Base-by-base conservation (phyloP, 139 green algal species). In the Chlamydomonas urium region DNA sequence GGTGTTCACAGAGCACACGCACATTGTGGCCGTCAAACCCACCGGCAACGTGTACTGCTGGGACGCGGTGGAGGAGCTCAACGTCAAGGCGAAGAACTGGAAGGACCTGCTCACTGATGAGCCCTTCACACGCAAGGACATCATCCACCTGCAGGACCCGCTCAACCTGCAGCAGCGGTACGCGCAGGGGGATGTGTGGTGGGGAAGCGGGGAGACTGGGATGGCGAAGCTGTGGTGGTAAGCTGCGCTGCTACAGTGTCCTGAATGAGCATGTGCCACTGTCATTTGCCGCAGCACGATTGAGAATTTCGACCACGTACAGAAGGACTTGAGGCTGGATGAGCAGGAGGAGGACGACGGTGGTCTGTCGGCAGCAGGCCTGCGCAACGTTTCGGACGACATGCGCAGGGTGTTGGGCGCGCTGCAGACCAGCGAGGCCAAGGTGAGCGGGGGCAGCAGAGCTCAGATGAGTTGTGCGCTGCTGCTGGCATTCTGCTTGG, bases 1-100 rank as follows among this genome's bases (percentile, higher is more conserved):
- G 74, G 88, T 97, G 45, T 98, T 98, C 85, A 99, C 93, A 5
- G 85, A 94, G 68, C 87, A 93, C 87, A 97, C 93, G 0, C 94
- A 98, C 89, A 98, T 99, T 68, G 95, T 95, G 31, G 94, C 95
- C 2, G 71, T 98, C 28, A 84, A 81, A 28, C 67, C 88, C 38
- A 93, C 87, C 0, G 93, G 93, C 66, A 96, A 97, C 66, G 87
- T 93, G 26, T 93, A 92, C 74, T 74, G 72, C 62, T 88, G 72
- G 28, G 85, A 94, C 74, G 94, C 94, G 2, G 65, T 98, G 48
- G 79, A 97, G 60, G 87, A 99, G 89, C 88, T 99, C 35, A 93
- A 89, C 81, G 78, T 97, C 32, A 98, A 98, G 87, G 70, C 93
- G 28, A 96, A 93, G 72, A 96, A 91, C 85, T 93, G 90, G 86